Conservation (phyloP, 345 rosid species). For the Melastoma malabathricum region DNA sequence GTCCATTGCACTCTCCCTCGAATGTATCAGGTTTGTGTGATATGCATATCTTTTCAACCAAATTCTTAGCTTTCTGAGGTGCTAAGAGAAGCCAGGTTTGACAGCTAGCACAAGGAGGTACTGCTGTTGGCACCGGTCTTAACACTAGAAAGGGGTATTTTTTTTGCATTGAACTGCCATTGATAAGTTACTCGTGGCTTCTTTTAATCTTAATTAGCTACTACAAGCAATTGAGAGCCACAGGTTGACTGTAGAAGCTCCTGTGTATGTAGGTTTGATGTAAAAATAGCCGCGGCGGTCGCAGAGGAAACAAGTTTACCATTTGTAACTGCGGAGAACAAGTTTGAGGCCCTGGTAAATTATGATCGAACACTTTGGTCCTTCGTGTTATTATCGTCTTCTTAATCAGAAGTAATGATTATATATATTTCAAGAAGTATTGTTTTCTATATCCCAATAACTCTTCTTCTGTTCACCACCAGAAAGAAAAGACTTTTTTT, state of each 20-base stretch:
- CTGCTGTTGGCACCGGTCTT: constrained; percentile 98
- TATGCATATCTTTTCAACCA: constrained; percentile 5
- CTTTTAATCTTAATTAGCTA: too few species aligned
- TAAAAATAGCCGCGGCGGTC: constrained; percentile 79
- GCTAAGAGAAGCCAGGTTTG: constrained; percentile 29
- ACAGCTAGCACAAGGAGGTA: constrained; percentile 99
- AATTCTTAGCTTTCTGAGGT: constrained; percentile 2
- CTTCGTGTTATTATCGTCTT: constrained; percentile 2
- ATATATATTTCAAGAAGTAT: neutral
- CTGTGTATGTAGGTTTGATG: constrained; percentile 59
- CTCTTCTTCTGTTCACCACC: too few species aligned
- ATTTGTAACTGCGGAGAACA: constrained; percentile 90
- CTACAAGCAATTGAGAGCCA: neutral
- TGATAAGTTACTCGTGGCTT: too few species aligned
- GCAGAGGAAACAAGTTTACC: constrained; percentile 88
- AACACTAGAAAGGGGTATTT: constrained; percentile 90
- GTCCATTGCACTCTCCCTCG: constrained; percentile 63
- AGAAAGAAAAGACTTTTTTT: too few species aligned
- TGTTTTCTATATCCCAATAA: too few species aligned
- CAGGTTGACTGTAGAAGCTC: neutral
- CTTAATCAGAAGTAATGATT: constrained; percentile 1
- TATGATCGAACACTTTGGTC: constrained; percentile 1
- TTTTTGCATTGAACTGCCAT: neutral
- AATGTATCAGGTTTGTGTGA: constrained; percentile 65
- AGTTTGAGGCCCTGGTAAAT: constrained; percentile 94